Conservation (phyloP, 2,329 filamentous ascomycete genomes). For the Stenocarpella maydis region DNA sequence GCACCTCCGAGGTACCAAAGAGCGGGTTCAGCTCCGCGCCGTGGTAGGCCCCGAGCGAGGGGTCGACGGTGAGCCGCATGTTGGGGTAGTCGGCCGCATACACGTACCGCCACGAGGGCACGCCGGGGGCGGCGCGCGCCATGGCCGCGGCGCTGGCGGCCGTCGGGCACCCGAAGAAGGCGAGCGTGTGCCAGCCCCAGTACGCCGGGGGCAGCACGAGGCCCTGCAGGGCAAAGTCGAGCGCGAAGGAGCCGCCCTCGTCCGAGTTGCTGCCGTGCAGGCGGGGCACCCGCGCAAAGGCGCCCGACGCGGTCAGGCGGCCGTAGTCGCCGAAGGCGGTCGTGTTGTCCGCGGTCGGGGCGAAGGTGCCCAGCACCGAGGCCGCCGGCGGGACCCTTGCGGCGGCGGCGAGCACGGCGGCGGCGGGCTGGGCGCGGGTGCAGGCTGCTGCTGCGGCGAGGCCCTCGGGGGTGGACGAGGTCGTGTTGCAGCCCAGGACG, state of each 20-base stretch:
- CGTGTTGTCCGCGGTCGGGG: slow-evolving; percentile 17
- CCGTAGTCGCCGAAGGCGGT: slow-evolving; percentile 13
- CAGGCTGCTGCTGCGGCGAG: not conserved
- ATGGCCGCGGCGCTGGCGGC: not conserved
- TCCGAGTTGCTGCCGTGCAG: slow-evolving; percentile 16
- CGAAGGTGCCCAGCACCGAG: slow-evolving; percentile 5
- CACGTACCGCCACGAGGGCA: slow-evolving; percentile 21
- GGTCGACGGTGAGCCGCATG: slow-evolving; percentile 2
- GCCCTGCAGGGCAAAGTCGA: slow-evolving; percentile 9
- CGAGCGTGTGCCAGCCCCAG: slow-evolving; percentile 20
- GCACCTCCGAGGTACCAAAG: not conserved
- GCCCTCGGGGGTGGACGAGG: not conserved
- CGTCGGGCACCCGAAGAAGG: slow-evolving; percentile 23
- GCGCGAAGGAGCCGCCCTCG: slow-evolving; percentile 8
- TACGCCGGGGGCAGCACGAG: slow-evolving; percentile 1
- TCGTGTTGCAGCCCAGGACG: slow-evolving; percentile 8
- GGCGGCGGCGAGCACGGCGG: not conserved
- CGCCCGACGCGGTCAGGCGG: not conserved
- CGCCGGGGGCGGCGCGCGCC: not conserved
- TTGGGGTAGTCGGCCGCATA: slow-evolving; percentile 12
- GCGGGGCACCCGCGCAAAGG: not conserved
- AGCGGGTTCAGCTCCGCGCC: slow-evolving; percentile 19
- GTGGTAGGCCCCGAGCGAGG: slow-evolving; percentile 8
- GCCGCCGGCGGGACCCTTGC: not conserved
- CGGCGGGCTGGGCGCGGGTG: slow-evolving; percentile 12